Evolutionary conservation across 208 protist genomes (phyloP), one percentile per base, ranked within the genome.

Genomic region (Crithidia expoeki): DNA sequence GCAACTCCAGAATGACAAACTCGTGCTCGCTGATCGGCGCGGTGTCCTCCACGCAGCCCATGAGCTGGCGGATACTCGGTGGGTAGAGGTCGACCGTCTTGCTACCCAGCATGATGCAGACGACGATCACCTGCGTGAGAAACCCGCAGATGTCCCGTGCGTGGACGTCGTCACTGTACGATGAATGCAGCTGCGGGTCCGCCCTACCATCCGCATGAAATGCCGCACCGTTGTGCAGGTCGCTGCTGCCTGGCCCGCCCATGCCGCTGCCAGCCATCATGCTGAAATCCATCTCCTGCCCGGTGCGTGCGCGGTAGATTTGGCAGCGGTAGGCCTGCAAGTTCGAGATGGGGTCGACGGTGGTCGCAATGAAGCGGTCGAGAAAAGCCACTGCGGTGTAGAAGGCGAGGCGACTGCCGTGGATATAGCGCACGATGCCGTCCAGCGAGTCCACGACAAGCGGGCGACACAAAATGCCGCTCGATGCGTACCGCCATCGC

Each of bases 81-180:
- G 86, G 85, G 70, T 86, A 89, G n/a, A 76, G 76, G 68, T 94
- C 80, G 25, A 82, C 74, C n/a, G 83, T 81, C 67, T 94, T 94
- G 71, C 86, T 90, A 28, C 80, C 81, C 51, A 94, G 74, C 86
- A 94, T 91, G 33, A 74, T 77, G 66, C 89, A 95, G 27, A 84
- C 80, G 33, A 78, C 73, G 52, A 95, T 85, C 47, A 93, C 84
- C n/a, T 86, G 80, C 32, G 80, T 89, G 38, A 95, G 84, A 60
- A 87, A 89, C 46, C 68, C 78, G n/a, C 71, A 72, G 51, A 81
- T 72, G n/a, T 74, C 69, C 7, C 71, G 53, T 28, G 58, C 52
- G 32, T 74, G 65, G 60, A 81, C 64, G 25, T 64, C 61, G 49
- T 42, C 50, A 62, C 66, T 44, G 52, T 44, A 36, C 59, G 28